Conservation (phyloP, 2,329 filamentous ascomycete species). For the Paraphaeosphaeria sporulosa region DNA sequence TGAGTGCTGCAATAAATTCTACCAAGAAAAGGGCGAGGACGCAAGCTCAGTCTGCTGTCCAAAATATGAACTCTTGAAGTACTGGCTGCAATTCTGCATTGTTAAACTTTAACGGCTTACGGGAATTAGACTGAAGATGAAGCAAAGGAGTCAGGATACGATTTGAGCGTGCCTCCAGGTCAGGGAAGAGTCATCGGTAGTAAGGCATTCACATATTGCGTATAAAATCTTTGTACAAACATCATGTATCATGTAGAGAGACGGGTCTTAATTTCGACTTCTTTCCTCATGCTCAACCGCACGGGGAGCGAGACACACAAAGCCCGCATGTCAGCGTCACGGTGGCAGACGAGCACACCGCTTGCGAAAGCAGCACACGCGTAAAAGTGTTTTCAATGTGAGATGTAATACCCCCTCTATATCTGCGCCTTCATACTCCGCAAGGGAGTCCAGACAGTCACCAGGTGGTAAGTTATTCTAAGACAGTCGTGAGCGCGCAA, state of each 20-base stretch:
- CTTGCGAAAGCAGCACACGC: background rate
- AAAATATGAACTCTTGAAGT: conserved; percentile 76
- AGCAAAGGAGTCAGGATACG: conserved; percentile 67
- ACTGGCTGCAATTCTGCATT: conserved; percentile 1
- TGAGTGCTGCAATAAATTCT: conserved; percentile 91
- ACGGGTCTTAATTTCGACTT: background rate
- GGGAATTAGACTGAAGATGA: conserved; percentile 73
- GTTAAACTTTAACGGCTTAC: conserved; percentile 20
- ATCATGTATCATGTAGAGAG: background rate
- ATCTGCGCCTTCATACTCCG: conserved; percentile 52
- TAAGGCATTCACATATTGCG: background rate
- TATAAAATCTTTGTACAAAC: background rate
- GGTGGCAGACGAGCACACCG: background rate
- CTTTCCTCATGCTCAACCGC: background rate
- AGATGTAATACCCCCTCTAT: conserved; percentile 52
- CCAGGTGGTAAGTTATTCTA: conserved; percentile 74
- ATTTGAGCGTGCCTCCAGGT: background rate
- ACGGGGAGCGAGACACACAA: background rate
- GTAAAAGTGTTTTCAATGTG: background rate
- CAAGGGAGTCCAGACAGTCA: conserved; percentile 62
- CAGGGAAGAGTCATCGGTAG: background rate
- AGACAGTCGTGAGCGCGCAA: conserved; percentile 98
- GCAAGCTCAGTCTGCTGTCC: conserved; percentile 85
- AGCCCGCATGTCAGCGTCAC: background rate
- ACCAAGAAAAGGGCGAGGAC: conserved; percentile 77